Evolutionary conservation across 2,329 filamentous ascomycete genomes (phyloP), one percentile per base, ranked within the genome.

Genomic region (Neofusicoccum ribis): DNA sequence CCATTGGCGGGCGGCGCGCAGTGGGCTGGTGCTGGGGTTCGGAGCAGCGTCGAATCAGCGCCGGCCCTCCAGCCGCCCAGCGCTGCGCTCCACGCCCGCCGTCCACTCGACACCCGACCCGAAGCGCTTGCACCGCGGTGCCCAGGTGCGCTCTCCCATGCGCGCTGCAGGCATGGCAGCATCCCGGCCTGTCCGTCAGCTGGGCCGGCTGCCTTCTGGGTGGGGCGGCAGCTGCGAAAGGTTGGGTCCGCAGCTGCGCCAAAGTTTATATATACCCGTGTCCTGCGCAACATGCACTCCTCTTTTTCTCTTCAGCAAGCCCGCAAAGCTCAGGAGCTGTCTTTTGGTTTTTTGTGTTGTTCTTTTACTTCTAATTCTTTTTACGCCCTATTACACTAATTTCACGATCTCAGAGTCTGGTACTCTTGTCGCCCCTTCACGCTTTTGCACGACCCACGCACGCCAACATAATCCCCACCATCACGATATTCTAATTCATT

Each of bases 321-420:
- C 72, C 81, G 79, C 82, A 49, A 76, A 81, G 81, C 67, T 76
- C 76, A 71, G 80, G 81, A 82, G 79, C 79, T 82, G 76, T 78
- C 77, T 79, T 78, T 77, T 78, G 73, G 70, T 72, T 70, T 74
- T 72, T 75, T 76, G 73, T 73, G 72, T 73, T 73, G 72, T 72
- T 76, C 74, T 72, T 73, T 74, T 79, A 75, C 74, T 72, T 70
- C 68, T 72, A 51, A 44, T 64, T 59, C 44, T 64, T 65, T 59
- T 51, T 27, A 23, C 34, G 49, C 23, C 36, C 60, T 20, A 14
- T 54, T 58, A 58, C 44, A 50, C 34, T 67, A 63, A 59, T 68
- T 61, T 37, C 41, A 56, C 47, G 44, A 59, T 59, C 66, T 58
- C 39, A 64, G 63, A 65, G 67, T 66, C 67, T 69, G 67, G 67